Conservation (phyloP, 108 stramenopile species). For the Parietichytrium sp. region DNA sequence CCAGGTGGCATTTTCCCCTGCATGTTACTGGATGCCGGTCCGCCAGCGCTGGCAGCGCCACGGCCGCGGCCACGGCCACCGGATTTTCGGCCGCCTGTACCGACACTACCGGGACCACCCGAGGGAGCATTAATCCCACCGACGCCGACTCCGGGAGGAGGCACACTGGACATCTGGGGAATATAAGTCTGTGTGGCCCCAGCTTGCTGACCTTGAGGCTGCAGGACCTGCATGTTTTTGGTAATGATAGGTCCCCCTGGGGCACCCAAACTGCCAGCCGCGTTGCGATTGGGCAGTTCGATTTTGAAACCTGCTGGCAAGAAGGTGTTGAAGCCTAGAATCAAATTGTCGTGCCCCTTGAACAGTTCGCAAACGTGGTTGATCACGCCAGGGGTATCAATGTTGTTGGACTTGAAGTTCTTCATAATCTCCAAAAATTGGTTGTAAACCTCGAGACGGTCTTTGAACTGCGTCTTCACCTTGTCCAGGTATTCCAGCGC, state of each 20-base stretch:
- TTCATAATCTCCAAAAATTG: conserved; percentile 97
- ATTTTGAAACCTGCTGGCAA: conserved; percentile 99
- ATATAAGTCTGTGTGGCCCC: no score
- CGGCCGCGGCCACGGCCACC: not conserved
- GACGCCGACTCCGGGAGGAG: no score
- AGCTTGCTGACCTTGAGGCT: no score
- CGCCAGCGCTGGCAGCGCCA: not conserved
- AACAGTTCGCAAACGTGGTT: conserved; percentile 87
- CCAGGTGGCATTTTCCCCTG: no score
- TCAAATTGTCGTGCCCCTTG: conserved; percentile 90
- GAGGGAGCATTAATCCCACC: no score
- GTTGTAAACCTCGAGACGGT: conserved; percentile 96
- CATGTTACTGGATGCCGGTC: no score
- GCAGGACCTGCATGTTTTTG: no score
- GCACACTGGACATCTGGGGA: no score
- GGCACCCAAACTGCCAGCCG: conserved; percentile 42
- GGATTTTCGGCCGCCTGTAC: no score
- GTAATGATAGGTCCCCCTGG: no score
- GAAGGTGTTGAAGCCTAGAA: conserved; percentile 97
- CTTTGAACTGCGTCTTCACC: conserved; percentile 81
- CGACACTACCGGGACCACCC: no score
- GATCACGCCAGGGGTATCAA: conserved; percentile 98
- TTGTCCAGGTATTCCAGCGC: conserved; percentile 97
- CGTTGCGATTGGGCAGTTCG: conserved; percentile 71
- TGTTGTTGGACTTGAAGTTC: conserved; percentile 90